Base-by-base conservation (phyloP, 257 asterid species). In the Perilla frutescens region DNA sequence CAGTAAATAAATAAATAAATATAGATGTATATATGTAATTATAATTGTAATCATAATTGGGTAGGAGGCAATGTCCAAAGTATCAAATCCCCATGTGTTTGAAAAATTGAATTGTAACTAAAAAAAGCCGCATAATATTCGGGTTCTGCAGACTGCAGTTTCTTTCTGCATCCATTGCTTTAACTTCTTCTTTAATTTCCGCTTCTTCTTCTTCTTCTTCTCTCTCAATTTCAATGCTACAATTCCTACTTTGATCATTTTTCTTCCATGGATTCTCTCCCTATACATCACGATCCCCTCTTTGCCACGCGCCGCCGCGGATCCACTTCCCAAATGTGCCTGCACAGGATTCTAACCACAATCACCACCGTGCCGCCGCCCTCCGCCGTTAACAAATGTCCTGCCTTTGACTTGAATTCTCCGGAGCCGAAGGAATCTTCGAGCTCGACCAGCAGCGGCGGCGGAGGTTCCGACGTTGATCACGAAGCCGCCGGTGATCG, bases 241-340 rank as follows among this genome's bases (percentile, higher is more conserved):
- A 54, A 34, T 53, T 68, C 37, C 75, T 45, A 8, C 66, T 70
- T 31, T 6, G 55, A 63, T 56, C 80, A n/a, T 8, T 20, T 14
- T 36, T 45, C 82, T 15, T 11, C 62, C 50, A 79, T 74, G 81
- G 72, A 66, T 59, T 72, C 75, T 15, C 71, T 40, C 43, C 14
- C 9, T 32, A 76, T 62, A 4, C 76, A 20, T 47, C 79, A 7
- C 40, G 53, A 66, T 75, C 76, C 65, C 48, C 43, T 58, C 65
- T 31, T 15, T 45, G 48, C 1, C 37, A 11, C 45, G 39, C 73
- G 47, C 7, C 75, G 32, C 34, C 76, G 76, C 40, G 51, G 87
- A 73, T 85, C 89, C 74, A 82, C 76, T 26, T 72, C 87, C 40
- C 89, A 84, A 62, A 63, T 53, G 73, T 80, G 76, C 51, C 80